Percentiles rank a stretch among this genome's conserved stretches.
These are phyloP conservation scores for Hygrophorus pudorinus DNA, from an alignment of 768 basidiomycete species.

Conservation along the genomic window DNA sequence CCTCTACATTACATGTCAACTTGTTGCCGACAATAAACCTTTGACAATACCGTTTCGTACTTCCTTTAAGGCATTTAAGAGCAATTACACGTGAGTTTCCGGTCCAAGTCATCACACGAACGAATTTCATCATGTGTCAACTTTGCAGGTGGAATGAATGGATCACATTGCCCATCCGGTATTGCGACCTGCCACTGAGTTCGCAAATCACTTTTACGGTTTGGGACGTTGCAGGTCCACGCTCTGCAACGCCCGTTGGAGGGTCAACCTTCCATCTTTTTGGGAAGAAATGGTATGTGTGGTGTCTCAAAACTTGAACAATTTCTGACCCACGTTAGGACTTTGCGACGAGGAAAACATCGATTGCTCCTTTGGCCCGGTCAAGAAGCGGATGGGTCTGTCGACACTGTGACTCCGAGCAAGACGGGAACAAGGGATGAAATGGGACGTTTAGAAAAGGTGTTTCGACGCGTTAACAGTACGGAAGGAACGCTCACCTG, in stretches of 20 bases:
- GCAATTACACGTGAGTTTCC: constrained; percentile 54
- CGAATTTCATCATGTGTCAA: neutral
- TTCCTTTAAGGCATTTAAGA: constrained; percentile 87
- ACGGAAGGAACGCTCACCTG: constrained; percentile 14
- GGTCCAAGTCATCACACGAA: neutral
- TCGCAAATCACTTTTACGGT: constrained; percentile 91
- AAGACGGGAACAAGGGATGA: constrained; percentile 78
- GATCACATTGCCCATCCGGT: constrained; percentile 85
- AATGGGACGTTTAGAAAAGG: constrained; percentile 93
- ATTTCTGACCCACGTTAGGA: constrained; percentile 38
- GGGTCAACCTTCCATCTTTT: constrained; percentile 88
- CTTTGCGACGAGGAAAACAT: constrained; percentile 86
- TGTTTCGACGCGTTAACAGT: constrained; percentile 17
- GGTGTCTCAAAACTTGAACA: neutral
- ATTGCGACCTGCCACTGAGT: constrained; percentile 84
- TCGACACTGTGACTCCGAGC: constrained; percentile 79
- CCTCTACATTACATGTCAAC: constrained; percentile 87
- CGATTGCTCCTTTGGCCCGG: constrained; percentile 77
- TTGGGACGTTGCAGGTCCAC: constrained; percentile 87
- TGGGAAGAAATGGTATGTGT: constrained; percentile 77
- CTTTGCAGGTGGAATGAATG: constrained; percentile 84
- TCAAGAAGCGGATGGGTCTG: constrained; percentile 76
- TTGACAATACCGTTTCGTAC: constrained; percentile 88
- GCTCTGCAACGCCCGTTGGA: constrained; percentile 74
- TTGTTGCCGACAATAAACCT: constrained; percentile 88